Conservation (phyloP, 2,329 filamentous ascomycete genomes). For the Colletotrichum camelliae region DNA sequence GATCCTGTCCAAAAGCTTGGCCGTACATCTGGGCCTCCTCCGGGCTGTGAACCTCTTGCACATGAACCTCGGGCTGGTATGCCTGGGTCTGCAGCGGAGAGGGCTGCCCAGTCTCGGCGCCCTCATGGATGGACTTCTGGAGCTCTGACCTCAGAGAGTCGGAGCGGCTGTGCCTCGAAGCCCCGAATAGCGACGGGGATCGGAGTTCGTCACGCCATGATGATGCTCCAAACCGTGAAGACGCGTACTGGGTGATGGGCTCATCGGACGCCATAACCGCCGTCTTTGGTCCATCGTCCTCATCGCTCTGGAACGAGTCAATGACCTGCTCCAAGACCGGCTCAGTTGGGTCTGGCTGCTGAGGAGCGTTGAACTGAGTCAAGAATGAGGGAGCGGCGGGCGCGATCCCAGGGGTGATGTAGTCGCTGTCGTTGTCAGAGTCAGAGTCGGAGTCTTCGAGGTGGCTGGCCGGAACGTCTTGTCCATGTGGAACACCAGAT, state of each 20-base stretch:
- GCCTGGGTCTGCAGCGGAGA: neutral
- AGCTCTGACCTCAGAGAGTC: conserved; percentile 1
- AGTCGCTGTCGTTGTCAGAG: conserved; percentile 19
- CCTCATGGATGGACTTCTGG: neutral
- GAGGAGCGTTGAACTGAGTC: neutral
- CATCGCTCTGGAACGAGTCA: conserved; percentile 8
- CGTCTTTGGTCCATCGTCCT: neutral
- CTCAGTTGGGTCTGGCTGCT: neutral
- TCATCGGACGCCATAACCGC: conserved; percentile 1
- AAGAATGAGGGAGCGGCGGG: neutral
- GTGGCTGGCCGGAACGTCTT: neutral
- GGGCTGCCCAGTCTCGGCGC: neutral
- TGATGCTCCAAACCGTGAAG: conserved; percentile 6
- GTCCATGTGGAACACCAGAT: neutral
- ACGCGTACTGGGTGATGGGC: neutral
- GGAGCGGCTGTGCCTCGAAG: conserved; percentile 10
- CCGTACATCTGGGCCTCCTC: neutral
- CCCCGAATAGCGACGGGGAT: neutral
- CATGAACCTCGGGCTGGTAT: neutral
- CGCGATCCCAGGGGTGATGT: neutral
- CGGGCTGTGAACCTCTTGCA: neutral
- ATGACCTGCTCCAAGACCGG: conserved; percentile 13
- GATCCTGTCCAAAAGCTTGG: neutral
- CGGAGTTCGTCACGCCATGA: conserved; percentile 13
- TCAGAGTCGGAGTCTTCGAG: conserved; percentile 26